Evolutionary conservation across 768 basidiomycete species (phyloP), one percentile per base, ranked within the genome.

Genomic region (Auriscalpium microsporum): DNA sequence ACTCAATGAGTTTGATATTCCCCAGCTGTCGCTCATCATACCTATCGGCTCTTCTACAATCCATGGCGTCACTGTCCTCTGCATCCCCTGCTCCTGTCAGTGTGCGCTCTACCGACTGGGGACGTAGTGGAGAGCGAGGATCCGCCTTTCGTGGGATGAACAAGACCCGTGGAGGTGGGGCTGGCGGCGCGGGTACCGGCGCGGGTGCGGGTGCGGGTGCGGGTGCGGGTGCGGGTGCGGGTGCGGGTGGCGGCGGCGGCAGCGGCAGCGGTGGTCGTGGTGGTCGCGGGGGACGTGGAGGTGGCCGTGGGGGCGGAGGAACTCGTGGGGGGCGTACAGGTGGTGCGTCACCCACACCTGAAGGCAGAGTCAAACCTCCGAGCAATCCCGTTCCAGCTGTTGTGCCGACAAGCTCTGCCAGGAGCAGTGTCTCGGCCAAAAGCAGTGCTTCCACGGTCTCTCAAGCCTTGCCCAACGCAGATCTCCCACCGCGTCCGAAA

Each of bases 131-230:
- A 49, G 81, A 81, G 47, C 70, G 74, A 50, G 77, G 75, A 8
- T 71, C 76, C 36, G 72, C 78, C 36, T 79, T 78, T 59, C 74
- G 69, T 61, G 77, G 77, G 46, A 64, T 74, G 34, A 67, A 69
- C 59, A 73, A 68, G 45, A 64, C 65, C 53, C 68, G 62, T 36
- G 44, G 58, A 34, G 36, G 54, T 21, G 45, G 51, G 50, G 19
- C 45, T 46, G 57, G 38, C 45, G 58, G 14, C 58, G 54, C 19
- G 54, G 50, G 38, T 45, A 7, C 28, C 5, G 28, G 28, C 7
- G 28, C 28, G 28, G 28, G 28, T 28, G 28, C 28, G 28, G 28
- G 28, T 28, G 28, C 28, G 28, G 28, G 28, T 4, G 28, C 28
- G 28, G 28, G 28, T 28, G 28, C 28, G 28, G 28, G 28, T 28